phyloP scores from a whole-genome alignment of 2,329 filamentous ascomycete species.

The Fusarium sp. region DNA sequence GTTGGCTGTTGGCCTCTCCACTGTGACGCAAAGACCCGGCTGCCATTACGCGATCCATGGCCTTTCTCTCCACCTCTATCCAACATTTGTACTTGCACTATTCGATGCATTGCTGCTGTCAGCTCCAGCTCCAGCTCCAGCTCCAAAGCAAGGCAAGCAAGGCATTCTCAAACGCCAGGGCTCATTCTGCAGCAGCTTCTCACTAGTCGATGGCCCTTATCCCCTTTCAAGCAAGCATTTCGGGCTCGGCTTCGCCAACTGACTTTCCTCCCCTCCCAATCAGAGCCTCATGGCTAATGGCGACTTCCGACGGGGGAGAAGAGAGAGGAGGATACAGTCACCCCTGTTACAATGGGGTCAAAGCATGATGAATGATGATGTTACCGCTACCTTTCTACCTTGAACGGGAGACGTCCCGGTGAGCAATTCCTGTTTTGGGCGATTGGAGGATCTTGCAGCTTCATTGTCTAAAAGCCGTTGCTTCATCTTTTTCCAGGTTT shows the following conservation, averaged over 20 bases:
- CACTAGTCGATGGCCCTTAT: not conserved
- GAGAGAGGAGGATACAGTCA: conserved; percentile 20
- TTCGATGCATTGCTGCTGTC: not conserved
- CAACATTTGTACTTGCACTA: not conserved
- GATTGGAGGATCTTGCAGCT: conserved; percentile 3
- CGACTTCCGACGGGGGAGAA: not conserved
- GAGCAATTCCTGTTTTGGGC: conserved; percentile 13
- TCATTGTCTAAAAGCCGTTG: not conserved
- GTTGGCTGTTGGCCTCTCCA: conserved; percentile 11
- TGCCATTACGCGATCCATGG: conserved; percentile 32
- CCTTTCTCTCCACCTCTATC: not conserved
- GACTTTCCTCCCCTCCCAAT: not conserved
- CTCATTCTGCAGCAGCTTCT: not conserved
- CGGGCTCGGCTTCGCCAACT: not conserved
- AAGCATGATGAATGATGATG: conserved; percentile 37
- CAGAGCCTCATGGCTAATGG: conserved; percentile 1
- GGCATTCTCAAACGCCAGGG: conserved; percentile 1
- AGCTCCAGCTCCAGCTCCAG: not conserved
- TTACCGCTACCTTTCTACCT: not conserved
- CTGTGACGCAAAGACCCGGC: conserved; percentile 36
- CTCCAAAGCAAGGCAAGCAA: not conserved
- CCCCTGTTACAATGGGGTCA: conserved; percentile 18
- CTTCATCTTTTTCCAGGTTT: conserved; percentile 1
- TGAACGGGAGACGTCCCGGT: conserved; percentile 8
- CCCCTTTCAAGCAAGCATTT: not conserved